Base-by-base conservation (phyloP, 2,329 filamentous ascomycete genomes). In the Botrytis elliptica region DNA sequence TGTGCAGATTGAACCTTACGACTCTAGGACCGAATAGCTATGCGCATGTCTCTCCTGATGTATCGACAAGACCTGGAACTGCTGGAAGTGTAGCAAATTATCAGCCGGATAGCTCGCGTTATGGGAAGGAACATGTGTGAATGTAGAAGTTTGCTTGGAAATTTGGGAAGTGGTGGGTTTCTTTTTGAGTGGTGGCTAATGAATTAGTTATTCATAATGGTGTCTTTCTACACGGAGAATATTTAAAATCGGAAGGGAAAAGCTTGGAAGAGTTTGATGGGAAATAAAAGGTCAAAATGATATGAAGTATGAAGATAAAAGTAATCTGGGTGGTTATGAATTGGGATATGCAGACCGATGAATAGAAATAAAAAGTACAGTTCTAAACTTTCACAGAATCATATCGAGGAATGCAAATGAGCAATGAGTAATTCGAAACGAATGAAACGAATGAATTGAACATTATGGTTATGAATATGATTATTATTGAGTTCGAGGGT, bases 401-500 rank as follows among this genome's bases (percentile, higher is more conserved):
- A 3, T 7, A 55, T 55, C 6, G 25, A 18, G 52, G 0, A n/a
- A 55, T 8, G 5, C 25, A 16, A 16, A 8, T 55, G 5, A 16
- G n/a, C 7, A 55, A 3, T 55, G 12, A 55, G 25, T 55, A 16
- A 55, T n/a, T 16, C 1, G n/a, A n/a, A n/a, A n/a, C n/a, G n/a
- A n/a, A n/a, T n/a, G n/a, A n/a, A n/a, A n/a, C n/a, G n/a, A n/a
- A n/a, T n/a, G n/a, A 55, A 18, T 55, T 0, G 5, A 18, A 8
- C 16, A 8, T 4, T 8, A 3, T 55, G 0, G 4, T n/a, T 55
- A 7, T n/a, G 4, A 14, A 14, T 18, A 42, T 42, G 4, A 14
- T n/a, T 18, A 42, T 42, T 10, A 1, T 40, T 12, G 12, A 0
- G n/a, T 46, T 7, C 3, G 1, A 20, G 22, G n/a, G 49, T 52